Evolutionary conservation across 352 stramenopile genomes (phyloP), one percentile per base, ranked within the genome.

Genomic region (Paralagenidium karlingii): DNA sequence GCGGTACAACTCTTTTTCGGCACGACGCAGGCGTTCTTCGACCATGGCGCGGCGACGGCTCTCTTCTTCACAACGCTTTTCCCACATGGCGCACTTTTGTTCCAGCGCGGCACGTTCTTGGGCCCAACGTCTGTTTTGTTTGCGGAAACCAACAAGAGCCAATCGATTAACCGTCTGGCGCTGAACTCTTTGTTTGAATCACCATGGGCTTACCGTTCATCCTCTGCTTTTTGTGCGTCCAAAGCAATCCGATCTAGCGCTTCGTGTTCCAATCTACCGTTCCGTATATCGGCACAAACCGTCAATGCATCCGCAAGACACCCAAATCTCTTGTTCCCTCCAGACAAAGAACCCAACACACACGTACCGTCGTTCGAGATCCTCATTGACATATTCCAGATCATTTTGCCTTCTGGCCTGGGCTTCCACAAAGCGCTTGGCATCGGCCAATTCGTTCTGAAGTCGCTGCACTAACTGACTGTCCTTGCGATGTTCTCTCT

Each of bases 1-100:
- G 22, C 78, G 78, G 49, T 91, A 91, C 9, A 91, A 56, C 49
- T 91, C 78, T 53, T 88, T 88, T 51, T 91, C 78, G 20, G 78
- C 67, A 9, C 78, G 64, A 27, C 78, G 78, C 2, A 91, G 57
- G 8, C 78, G 69, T 43, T 91, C 78, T 47, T 91, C 78, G 6
- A 80, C 54, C 49, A 81, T 69, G 8, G 68, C 63, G 13, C 74
- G 68, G 32, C 75, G 69, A 6, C 73, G 58, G 16, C 55, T 64
- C 38, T 91, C 78, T 30, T 91, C 78, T 29, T 91, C 71, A 32
- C 54, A 85, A 30, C 75, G 77, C 40, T 68, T 63, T 54, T 86
- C 73, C 74, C 78, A 91, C 12, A 57, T 55, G 29, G 56, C 44
- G 12, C 70, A 56, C 48, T 91, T 60, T 33, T 79, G 60, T 36